phyloP scores from a whole-genome alignment of 352 stramenopile species.

The Phytophthora citrophthora region DNA sequence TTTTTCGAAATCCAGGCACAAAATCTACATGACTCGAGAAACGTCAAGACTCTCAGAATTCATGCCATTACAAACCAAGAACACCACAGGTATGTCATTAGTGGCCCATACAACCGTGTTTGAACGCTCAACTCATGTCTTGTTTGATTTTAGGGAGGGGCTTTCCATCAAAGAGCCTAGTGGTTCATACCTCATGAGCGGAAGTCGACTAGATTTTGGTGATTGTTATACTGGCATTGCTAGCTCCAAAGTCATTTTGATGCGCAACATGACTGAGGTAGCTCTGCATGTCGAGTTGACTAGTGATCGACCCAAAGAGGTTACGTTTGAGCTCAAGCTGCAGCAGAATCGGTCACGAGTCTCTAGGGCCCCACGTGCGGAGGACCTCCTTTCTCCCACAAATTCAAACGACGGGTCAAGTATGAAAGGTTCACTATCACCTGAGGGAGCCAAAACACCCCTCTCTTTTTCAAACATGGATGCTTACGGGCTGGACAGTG shows the following conservation, averaged over 20 bases:
- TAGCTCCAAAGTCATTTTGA: constrained; percentile 81
- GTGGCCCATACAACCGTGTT: background rate
- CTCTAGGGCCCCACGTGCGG: constrained; percentile 55
- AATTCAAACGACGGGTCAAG: constrained; percentile 80
- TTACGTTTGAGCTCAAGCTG: constrained; percentile 89
- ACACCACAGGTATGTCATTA: constrained; percentile 69
- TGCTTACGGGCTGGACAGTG: constrained; percentile 75
- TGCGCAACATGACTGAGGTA: constrained; percentile 88
- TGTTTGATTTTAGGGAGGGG: constrained; percentile 63
- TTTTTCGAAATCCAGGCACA: constrained; percentile 90
- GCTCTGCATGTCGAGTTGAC: constrained; percentile 86
- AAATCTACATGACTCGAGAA: constrained; percentile 85
- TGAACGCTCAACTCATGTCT: background rate
- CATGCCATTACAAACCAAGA: constrained; percentile 90
- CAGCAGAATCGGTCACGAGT: constrained; percentile 74
- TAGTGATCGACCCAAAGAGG: constrained; percentile 88
- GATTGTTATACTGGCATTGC: constrained; percentile 88
- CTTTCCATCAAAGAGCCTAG: constrained; percentile 87
- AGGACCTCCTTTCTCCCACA: constrained; percentile 75
- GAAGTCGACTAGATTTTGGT: constrained; percentile 88
- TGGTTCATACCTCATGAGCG: constrained; percentile 87
- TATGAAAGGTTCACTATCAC: constrained; percentile 69
- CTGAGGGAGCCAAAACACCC: constrained; percentile 58
- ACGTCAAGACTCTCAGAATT: constrained; percentile 88
- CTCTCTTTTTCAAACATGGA: constrained; percentile 68